Conservation (phyloP, 106 monocot species). For the Acorus calamus region DNA sequence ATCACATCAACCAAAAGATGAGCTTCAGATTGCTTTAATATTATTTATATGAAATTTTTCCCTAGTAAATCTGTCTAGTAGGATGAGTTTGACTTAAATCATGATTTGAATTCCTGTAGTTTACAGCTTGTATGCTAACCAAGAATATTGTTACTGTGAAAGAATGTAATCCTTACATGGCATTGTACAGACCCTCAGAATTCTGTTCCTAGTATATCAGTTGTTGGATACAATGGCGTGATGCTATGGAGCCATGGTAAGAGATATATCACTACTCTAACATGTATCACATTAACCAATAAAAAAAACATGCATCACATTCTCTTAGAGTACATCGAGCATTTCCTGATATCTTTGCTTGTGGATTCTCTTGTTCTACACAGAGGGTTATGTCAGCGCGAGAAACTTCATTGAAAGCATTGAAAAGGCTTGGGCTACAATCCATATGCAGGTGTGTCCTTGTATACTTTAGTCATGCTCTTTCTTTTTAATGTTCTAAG, state of each 20-base stretch:
- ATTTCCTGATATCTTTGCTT: not conserved
- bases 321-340: not conserved
- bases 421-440: slow-evolving; percentile 62
- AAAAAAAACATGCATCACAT: not conserved
- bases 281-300: not conserved
- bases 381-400: slow-evolving; percentile 62
- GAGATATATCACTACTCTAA: slow-evolving; percentile 5
- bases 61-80: too few relatives aligned
- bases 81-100: too few relatives aligned
- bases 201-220: slow-evolving; percentile 64
- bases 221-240: slow-evolving; percentile 68
- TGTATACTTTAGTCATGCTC: too few relatives aligned
- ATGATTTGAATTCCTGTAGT: too few relatives aligned
- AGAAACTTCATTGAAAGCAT: slow-evolving; percentile 50
- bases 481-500: not conserved
- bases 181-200: slow-evolving; percentile 58
- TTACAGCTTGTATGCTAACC: too few relatives aligned
- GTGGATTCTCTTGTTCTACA: slow-evolving; percentile 1
- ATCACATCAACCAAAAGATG: too few relatives aligned
- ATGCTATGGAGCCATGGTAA: slow-evolving; percentile 79
- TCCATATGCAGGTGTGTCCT: slow-evolving; percentile 61
- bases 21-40: too few relatives aligned
- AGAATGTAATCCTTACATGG: slow-evolving; percentile 24
- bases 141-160: too few relatives aligned
- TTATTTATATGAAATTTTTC: too few relatives aligned